These are phyloP conservation scores for Colletotrichum cordylinicola DNA, from an alignment of 2,329 filamentous ascomycete species.

Conservation along the genomic window DNA sequence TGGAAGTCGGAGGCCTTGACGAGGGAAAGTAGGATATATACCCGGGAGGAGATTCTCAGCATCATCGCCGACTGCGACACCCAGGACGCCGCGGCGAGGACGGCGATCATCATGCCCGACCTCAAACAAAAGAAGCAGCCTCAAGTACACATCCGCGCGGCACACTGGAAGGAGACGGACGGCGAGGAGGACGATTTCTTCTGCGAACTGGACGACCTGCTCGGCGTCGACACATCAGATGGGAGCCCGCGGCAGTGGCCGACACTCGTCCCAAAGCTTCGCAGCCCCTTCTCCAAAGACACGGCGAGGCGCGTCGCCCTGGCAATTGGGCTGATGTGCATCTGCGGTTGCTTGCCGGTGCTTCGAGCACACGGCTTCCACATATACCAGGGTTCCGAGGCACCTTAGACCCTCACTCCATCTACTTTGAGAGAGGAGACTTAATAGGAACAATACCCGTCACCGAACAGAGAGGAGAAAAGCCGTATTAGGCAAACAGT, in stretches of 20 bases:
- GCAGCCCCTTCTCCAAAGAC: slow-evolving; percentile 21
- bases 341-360: slow-evolving; percentile 24
- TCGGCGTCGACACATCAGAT: not conserved
- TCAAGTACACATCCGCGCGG: slow-evolving; percentile 9
- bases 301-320: slow-evolving; percentile 34
- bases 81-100: slow-evolving; percentile 12
- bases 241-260: slow-evolving; percentile 1
- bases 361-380: slow-evolving; percentile 19
- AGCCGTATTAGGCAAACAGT: not conserved
- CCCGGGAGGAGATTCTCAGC: slow-evolving; percentile 15
- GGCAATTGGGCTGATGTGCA: slow-evolving; percentile 35
- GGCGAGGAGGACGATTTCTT: slow-evolving; percentile 21
- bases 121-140: slow-evolving; percentile 4
- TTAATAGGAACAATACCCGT: not conserved
- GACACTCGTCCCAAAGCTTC: slow-evolving; percentile 8
- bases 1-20: slow-evolving; percentile 36
- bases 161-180: slow-evolving; percentile 22
- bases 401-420: not conserved
- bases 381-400: slow-evolving; percentile 13
- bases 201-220: slow-evolving; percentile 9
- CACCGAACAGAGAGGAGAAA: not conserved
- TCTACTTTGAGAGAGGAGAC: not conserved
- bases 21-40: slow-evolving; percentile 15
- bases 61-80: slow-evolving; percentile 19
- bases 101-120: not conserved